These are phyloP conservation scores for Phaeomoniella chlamydospora DNA, from an alignment of 2,329 filamentous ascomycete species.

Conservation along the genomic window DNA sequence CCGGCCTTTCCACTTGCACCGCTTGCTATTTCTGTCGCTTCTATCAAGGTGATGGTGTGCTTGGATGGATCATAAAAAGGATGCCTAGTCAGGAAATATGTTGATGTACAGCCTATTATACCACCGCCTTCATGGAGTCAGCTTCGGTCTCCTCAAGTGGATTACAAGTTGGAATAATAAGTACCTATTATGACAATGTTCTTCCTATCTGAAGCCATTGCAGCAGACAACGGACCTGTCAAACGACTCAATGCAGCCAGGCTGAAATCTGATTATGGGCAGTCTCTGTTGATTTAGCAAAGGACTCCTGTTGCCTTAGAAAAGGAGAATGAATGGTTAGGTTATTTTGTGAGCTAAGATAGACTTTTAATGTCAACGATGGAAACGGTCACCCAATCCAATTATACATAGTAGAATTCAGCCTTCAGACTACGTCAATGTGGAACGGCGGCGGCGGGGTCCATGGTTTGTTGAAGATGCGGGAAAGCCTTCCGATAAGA, in stretches of 20 bases:
- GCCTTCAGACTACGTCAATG: too few relatives aligned
- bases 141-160: not conserved
- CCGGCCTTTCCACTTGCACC: slow-evolving; percentile 92
- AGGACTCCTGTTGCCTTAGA: too few relatives aligned
- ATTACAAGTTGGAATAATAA: not conserved
- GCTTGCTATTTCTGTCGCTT: slow-evolving; percentile 74
- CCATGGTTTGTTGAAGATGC: too few relatives aligned
- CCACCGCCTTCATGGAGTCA: slow-evolving; percentile 53
- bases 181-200: slow-evolving; percentile 15
- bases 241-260: not conserved
- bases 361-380: too few relatives aligned
- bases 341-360: too few relatives aligned
- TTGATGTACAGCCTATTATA: slow-evolving; percentile 81
- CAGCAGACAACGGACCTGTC: not conserved
- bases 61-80: slow-evolving; percentile 59
- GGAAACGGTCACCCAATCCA: too few relatives aligned
- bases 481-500: too few relatives aligned
- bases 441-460: too few relatives aligned
- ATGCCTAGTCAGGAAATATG: slow-evolving; percentile 83
- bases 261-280: too few relatives aligned
- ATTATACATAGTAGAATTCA: too few relatives aligned
- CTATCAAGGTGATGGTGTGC: slow-evolving; percentile 72
- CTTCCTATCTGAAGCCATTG: slow-evolving; percentile 5
- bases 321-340: too few relatives aligned
- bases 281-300: too few relatives aligned